Evolutionary conservation across 805 yeast genomes (phyloP), one percentile per base, ranked within the genome.

Genomic region (Lachancea fermentati): DNA sequence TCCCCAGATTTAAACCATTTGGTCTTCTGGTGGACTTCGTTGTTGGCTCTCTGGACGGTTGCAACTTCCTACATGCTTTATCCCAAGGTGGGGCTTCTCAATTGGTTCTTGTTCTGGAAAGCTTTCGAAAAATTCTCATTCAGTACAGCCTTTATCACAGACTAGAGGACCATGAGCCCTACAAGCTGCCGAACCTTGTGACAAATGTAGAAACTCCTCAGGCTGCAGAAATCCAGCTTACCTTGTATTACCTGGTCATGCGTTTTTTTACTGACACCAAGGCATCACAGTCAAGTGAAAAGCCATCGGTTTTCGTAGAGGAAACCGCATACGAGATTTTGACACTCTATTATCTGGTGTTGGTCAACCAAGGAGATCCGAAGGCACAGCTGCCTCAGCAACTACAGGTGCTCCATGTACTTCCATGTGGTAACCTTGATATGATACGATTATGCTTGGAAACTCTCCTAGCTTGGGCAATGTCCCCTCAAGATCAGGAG

Each of bases 261-360:
- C 42, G 47, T 5, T 45, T 44, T 11, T 33, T 51, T 2, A 34
- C 52, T 3, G 41, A 45, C 16, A 30, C 38, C 9, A 43, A 34
- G 14, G 33, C 42, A 4, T 16, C 37, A 4, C n/a, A n/a, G 6
- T 30, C 17, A n/a, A 15, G 17, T 4, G 12, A 19, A 6, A 34
- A 19, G 25, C 4, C 31, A 4, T 16, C 37, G n/a, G 5, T 19
- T 8, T 19, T 36, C 11, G 43, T 19, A n/a, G 56, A 50, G 34
- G 59, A 56, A 26, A 30, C 50, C 4, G 49, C 60, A 3, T 54
- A 48, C 25, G 62, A 59, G 35, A 56, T 60, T 5, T 41, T 60
- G 22, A 52, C 58, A 7, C 45, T 57, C 5, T 60, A 59, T 44
- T 58, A 50, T 42, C 42, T 58, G n/a, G 30, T 55, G 13, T 31